Evolutionary conservation across 305 asterid genomes (phyloP), one percentile per base, ranked within the genome.

Genomic region (Withania somnifera): DNA sequence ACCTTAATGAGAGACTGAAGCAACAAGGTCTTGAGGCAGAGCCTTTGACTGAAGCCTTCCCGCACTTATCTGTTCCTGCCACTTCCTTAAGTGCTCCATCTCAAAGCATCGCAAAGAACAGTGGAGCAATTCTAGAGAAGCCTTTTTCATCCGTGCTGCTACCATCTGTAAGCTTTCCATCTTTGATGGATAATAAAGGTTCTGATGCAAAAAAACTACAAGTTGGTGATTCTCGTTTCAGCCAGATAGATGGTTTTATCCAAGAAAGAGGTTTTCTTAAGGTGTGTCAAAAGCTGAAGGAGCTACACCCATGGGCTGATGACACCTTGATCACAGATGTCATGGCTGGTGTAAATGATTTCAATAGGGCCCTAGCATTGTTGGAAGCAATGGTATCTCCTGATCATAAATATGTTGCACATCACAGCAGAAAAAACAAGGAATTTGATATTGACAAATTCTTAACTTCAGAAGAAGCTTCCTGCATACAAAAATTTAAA

Each of bases 251-350:
- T 66, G 75, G 36, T 47, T 58, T 11, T 57, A 82, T n/a, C n/a
- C 15, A 20, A 45, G 82, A 71, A 11, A 77, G 61, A 30, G 82
- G 50, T 50, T 73, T 58, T 47, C 14, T 34, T 15, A 63, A 79
- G 32, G 61, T 85, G 82, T 68, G 50, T 82, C 85, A 86, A 77
- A 89, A 88, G 89, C 91, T 92, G 51, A 85, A 86, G 71, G 36
- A 52, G 82, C 84, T 87, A 79, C 88, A 89, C 58, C 90, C 97
- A 24, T 91, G 95, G 94, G 94, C 93, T 20, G 95, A 90, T 45
- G 89, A 84, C 64, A 87, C 90, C 91, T 88, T 92, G 88, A 88
- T 95, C 77, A 87, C 84, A 90, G 98, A 93, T 90, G 92, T 95
- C 67, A 81, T 90, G 88, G 91, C 89, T 82, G 92, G 89, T 57